Evolutionary conservation across 2,329 filamentous ascomycete genomes (phyloP).

Genomic region (Pseudocercospora vitis): DNA sequence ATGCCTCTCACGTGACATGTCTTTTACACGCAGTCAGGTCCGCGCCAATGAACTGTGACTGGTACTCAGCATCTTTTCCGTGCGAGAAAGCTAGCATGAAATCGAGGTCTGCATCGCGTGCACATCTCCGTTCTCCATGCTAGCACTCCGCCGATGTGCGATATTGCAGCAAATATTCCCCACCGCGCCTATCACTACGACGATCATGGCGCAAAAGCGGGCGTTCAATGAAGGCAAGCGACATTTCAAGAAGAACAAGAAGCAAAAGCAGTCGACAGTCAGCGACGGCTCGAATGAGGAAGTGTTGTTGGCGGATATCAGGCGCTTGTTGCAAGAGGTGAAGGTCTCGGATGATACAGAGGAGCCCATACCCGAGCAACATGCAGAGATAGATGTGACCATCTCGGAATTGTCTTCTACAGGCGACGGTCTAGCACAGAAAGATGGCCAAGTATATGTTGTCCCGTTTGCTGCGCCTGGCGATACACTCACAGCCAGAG

Average conservation of each 20-base stretch:
- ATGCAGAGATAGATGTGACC: slow-evolving; percentile 77
- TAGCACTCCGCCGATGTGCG: slow-evolving; percentile 15
- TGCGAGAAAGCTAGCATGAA: no score
- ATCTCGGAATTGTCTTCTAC: slow-evolving; percentile 83
- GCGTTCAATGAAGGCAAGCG: slow-evolving; percentile 41
- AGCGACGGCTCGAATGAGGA: slow-evolving; percentile 52
- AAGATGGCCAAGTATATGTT: slow-evolving; percentile 71
- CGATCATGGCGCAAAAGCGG: slow-evolving; percentile 38
- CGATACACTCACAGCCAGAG: slow-evolving; percentile 74
- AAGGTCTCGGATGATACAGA: slow-evolving; percentile 22
- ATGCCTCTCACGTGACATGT: no score
- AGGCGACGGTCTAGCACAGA: slow-evolving; percentile 81
- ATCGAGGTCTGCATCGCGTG: neutral
- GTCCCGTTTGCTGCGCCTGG: slow-evolving; percentile 88
- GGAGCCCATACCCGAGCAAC: slow-evolving; percentile 55
- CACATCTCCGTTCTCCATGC: slow-evolving; percentile 8
- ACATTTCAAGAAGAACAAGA: slow-evolving; percentile 49
- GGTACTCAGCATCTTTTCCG: neutral
- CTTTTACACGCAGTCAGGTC: slow-evolving; percentile 6
- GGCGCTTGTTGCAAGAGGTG: slow-evolving; percentile 42
- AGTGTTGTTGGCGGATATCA: slow-evolving; percentile 49
- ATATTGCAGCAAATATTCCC: neutral
- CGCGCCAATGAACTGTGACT: neutral
- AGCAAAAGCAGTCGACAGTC: slow-evolving; percentile 46
- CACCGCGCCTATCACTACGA: neutral